Evolutionary conservation across 106 monocot species (phyloP).

Genomic region (Agapanthus africanus): DNA sequence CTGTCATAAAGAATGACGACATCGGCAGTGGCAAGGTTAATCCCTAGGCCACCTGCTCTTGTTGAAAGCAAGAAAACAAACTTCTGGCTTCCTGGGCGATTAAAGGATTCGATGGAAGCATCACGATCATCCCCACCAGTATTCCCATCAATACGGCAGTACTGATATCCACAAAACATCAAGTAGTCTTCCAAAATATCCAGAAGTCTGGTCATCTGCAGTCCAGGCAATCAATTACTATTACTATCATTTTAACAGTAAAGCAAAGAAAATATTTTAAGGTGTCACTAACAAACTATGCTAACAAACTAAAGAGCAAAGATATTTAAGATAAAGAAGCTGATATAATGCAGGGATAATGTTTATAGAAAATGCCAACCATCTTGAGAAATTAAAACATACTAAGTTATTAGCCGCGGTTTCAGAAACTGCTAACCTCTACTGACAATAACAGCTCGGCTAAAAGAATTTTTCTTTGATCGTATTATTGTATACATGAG

Average conservation of each 20-base stretch:
- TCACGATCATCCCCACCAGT: conserved; percentile 93
- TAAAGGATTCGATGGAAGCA: conserved; percentile 79
- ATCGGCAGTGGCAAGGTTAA: conserved; percentile 96
- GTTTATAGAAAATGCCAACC: no score
- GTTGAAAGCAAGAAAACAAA: conserved; percentile 91
- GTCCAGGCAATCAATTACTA: conserved; percentile 14
- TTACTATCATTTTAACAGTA: no score
- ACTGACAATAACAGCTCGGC: no score
- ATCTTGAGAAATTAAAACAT: no score
- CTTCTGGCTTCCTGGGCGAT: conserved; percentile 77
- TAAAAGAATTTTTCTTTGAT: no score
- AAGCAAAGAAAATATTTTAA: no score
- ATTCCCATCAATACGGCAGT: conserved; percentile 91
- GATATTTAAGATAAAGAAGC: no score
- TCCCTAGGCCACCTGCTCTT: conserved; percentile 89
- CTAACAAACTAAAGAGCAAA: neutral
- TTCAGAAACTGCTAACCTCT: no score
- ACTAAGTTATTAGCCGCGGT: no score
- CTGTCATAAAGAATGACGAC: conserved; percentile 95
- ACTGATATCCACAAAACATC: conserved; percentile 68
- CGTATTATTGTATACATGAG: neutral
- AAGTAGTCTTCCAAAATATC: conserved; percentile 93
- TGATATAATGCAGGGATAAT: no score
- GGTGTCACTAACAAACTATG: conserved; percentile 82
- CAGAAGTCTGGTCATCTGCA: conserved; percentile 86